These are phyloP conservation scores for Acanthamoeba lenticulata DNA, from an alignment of 208 protist genomes.

Conservation along the genomic window DNA sequence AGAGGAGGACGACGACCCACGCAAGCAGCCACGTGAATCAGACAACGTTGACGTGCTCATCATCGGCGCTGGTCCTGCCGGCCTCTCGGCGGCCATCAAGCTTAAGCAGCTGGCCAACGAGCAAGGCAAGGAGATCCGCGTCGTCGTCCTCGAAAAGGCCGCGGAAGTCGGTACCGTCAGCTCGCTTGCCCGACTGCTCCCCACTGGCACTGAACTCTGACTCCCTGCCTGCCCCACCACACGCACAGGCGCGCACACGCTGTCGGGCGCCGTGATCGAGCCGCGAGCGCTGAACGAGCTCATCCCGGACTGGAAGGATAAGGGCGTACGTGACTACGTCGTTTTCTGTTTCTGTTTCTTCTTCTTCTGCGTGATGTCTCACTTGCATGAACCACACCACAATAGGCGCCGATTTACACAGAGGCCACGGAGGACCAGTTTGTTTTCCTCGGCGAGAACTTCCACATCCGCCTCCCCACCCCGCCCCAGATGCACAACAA, in stretches of 20 bases:
- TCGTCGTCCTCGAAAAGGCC: constrained; percentile 97
- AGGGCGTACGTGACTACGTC: constrained; percentile 65
- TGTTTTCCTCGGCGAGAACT: constrained; percentile 86
- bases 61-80: constrained; percentile 86
- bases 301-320: constrained; percentile 94
- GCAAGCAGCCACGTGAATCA: constrained; percentile 7
- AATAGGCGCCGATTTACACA: constrained; percentile 89
- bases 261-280: constrained; percentile 98
- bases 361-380: constrained; percentile 68
- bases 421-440: constrained; percentile 93
- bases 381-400: neutral
- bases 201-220: neutral
- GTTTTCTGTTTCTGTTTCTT: neutral
- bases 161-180: constrained; percentile 87
- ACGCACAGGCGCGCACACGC: constrained; percentile 93
- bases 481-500: constrained; percentile 83
- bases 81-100: constrained; percentile 94
- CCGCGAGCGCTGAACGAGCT: constrained; percentile 95
- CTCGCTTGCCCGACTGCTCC: no score
- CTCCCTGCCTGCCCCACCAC: neutral
- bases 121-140: constrained; percentile 89
- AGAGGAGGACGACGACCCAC: constrained; percentile 46
- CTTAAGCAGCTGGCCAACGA: constrained; percentile 94
- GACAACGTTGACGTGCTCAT: constrained; percentile 62
- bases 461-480: constrained; percentile 84